These are phyloP conservation scores for Zelonia costaricensis DNA, from an alignment of 208 protist species.

Conservation along the genomic window DNA sequence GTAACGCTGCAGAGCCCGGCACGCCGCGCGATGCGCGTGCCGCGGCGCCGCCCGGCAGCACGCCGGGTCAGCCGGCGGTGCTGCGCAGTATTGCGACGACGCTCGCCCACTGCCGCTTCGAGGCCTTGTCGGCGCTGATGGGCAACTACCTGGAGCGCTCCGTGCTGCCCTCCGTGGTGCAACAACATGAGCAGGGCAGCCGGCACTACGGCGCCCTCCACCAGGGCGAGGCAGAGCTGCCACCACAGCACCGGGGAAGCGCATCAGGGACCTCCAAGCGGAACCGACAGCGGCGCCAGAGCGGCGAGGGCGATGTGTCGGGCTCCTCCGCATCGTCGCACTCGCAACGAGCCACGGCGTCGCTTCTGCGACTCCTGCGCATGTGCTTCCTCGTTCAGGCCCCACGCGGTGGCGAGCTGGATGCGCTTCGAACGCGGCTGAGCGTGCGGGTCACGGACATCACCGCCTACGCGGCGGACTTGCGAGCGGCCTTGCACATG, in stretches of 20 bases:
- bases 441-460: slow-evolving; percentile 58
- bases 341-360: slow-evolving; percentile 5
- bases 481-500: slow-evolving; percentile 42
- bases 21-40: not conserved
- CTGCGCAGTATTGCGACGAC: slow-evolving; percentile 47
- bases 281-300: not conserved
- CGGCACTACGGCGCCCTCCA: not conserved
- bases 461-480: slow-evolving; percentile 38
- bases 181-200: slow-evolving; percentile 15
- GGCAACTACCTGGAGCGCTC: slow-evolving; percentile 40
- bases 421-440: slow-evolving; percentile 60
- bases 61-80: slow-evolving; percentile 24
- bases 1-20: not conserved
- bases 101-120: slow-evolving; percentile 43
- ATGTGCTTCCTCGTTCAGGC: slow-evolving; percentile 71
- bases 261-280: too few species aligned
- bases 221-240: not conserved
- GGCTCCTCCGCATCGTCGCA: not conserved
- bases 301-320: not conserved
- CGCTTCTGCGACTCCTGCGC: slow-evolving; percentile 45
- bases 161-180: slow-evolving; percentile 23
- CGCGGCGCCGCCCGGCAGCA: slow-evolving; percentile 1
- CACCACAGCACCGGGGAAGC: not conserved
- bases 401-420: slow-evolving; percentile 52
- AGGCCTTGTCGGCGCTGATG: slow-evolving; percentile 35